phyloP scores from a whole-genome alignment of 2,329 filamentous ascomycete genomes.

The Cercospora sojina region DNA sequence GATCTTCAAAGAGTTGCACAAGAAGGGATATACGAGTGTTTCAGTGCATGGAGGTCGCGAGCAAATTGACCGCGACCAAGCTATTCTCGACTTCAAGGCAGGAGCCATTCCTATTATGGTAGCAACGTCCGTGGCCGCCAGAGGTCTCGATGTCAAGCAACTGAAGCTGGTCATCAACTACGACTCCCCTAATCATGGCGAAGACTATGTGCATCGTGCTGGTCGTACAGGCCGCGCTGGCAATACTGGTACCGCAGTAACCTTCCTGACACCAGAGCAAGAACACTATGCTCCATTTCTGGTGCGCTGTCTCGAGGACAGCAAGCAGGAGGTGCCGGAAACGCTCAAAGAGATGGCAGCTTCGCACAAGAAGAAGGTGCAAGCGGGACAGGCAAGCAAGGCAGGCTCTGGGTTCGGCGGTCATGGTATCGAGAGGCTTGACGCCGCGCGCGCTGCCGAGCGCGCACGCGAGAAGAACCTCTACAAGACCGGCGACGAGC shows the following conservation, averaged over 20 bases:
- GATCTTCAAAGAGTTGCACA: slow-evolving; percentile 69
- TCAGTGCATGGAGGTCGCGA: slow-evolving; percentile 94
- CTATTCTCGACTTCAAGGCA: slow-evolving; percentile 89
- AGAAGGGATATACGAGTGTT: slow-evolving; percentile 85
- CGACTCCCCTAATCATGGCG: slow-evolving; percentile 87
- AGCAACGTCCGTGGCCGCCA: slow-evolving; percentile 91
- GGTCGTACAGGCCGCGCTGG: slow-evolving; percentile 93
- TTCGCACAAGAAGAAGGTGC: slow-evolving; percentile 83
- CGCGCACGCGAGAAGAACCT: slow-evolving; percentile 83
- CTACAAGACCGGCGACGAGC: slow-evolving; percentile 81
- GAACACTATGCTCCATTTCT: slow-evolving; percentile 88
- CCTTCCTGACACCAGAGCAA: slow-evolving; percentile 87
- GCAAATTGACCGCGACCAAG: slow-evolving; percentile 88
- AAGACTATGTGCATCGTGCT: slow-evolving; percentile 94
- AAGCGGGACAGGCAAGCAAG: slow-evolving; percentile 85
- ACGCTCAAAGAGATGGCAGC: slow-evolving; percentile 60
- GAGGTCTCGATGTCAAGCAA: slow-evolving; percentile 93
- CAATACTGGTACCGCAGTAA: slow-evolving; percentile 91
- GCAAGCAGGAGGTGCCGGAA: slow-evolving; percentile 78
- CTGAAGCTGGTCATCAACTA: slow-evolving; percentile 95
- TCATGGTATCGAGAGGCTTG: slow-evolving; percentile 86
- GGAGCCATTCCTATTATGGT: slow-evolving; percentile 87
- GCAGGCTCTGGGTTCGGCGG: slow-evolving; percentile 84
- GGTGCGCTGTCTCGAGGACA: slow-evolving; percentile 87
- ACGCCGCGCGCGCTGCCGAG: slow-evolving; percentile 85